A percentile compares a stretch with the other conserved stretches of the same genome.
These are phyloP conservation scores for Aspergillus neotritici DNA, from an alignment of 2,329 filamentous ascomycete genomes.

Conservation along the genomic window DNA sequence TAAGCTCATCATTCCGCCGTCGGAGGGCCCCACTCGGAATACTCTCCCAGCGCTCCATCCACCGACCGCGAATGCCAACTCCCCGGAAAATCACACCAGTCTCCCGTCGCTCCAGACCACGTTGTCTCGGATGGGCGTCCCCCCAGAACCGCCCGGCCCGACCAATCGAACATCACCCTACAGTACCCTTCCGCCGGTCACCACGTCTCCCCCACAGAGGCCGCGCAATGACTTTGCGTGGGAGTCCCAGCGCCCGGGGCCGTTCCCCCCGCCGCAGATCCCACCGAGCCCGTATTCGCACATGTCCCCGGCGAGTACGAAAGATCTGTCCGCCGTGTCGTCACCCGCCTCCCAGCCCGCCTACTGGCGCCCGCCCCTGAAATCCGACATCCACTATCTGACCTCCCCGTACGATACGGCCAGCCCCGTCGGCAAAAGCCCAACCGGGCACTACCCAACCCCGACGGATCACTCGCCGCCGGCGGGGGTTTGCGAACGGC, in stretches of 20 bases:
- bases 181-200: constrained; percentile 19
- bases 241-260: constrained; percentile 27
- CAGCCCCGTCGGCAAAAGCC: constrained; percentile 30
- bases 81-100: constrained; percentile 32
- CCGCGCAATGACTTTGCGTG: constrained; percentile 24
- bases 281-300: constrained; percentile 33
- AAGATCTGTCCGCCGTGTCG: constrained; percentile 31
- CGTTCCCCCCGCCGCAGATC: constrained; percentile 25
- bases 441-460: constrained; percentile 35
- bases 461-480: constrained; percentile 31
- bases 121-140: constrained; percentile 23
- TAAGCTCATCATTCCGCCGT: constrained; percentile 30
- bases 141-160: constrained; percentile 22
- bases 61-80: constrained; percentile 26
- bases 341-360: constrained; percentile 29
- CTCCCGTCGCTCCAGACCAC: constrained; percentile 40
- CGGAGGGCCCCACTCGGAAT: constrained; percentile 25
- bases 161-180: constrained; percentile 22
- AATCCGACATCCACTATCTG: constrained; percentile 23
- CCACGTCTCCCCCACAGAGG: constrained; percentile 21
- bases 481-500: constrained; percentile 17
- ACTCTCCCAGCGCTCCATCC: constrained; percentile 38
- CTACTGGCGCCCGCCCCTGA: constrained; percentile 25
- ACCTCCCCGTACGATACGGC: constrained; percentile 26
- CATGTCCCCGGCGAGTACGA: constrained; percentile 35